Conservation (phyloP, 2,329 filamentous ascomycete species). For the Neofusicoccum parvum region DNA sequence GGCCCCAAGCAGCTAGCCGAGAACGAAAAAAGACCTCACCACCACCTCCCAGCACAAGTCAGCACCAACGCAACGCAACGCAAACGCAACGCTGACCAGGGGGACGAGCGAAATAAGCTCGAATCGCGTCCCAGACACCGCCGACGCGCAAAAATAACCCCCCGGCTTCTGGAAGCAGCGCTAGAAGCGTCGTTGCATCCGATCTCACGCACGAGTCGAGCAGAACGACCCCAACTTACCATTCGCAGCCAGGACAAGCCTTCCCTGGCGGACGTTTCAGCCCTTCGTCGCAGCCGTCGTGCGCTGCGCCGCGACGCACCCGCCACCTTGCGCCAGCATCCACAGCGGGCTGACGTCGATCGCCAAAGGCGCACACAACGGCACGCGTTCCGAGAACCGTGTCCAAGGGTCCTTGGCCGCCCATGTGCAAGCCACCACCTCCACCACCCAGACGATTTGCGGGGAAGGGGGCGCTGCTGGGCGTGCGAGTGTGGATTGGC, state of each 20-base stretch:
- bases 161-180: no score
- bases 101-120: no score
- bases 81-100: background rate
- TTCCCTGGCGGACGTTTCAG: background rate
- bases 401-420: background rate
- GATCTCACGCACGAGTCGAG: no score
- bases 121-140: no score
- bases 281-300: background rate
- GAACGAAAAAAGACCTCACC: background rate
- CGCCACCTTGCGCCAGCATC: background rate
- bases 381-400: background rate
- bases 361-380: background rate
- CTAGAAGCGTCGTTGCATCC: no score
- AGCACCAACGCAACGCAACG: background rate
- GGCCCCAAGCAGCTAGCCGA: background rate
- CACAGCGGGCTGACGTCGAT: background rate
- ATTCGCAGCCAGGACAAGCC: no score
- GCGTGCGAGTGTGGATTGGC: no score
- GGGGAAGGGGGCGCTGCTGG: background rate
- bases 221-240: no score
- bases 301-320: background rate
- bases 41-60: background rate
- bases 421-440: background rate
- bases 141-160: no score
- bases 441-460: background rate